Percentiles rank a stretch among this genome's conserved stretches.
phyloP scores from a whole-genome alignment of 2,329 filamentous ascomycete genomes.

The Lachnellula hyalina region DNA sequence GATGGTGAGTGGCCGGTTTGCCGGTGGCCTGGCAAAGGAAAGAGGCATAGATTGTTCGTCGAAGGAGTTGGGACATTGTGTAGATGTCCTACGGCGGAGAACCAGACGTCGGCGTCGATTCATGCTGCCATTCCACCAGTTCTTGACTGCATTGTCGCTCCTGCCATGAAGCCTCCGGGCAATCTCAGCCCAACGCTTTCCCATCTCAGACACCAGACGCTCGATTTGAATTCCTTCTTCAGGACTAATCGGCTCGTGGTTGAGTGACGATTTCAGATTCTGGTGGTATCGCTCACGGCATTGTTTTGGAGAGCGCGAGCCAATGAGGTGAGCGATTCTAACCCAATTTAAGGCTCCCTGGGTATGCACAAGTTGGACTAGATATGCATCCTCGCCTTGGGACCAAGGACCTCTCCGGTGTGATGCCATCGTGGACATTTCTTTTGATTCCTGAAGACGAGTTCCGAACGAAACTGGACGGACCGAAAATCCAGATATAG shows the following conservation, averaged over 20 bases:
- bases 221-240: slow-evolving; percentile 72
- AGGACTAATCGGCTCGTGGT: slow-evolving; percentile 66
- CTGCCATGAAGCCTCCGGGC: slow-evolving; percentile 74
- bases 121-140: slow-evolving; percentile 95
- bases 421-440: slow-evolving; percentile 22
- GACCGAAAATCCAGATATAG: not conserved
- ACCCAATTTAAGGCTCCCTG: slow-evolving; percentile 88
- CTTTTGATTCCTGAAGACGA: not conserved
- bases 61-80: slow-evolving; percentile 21
- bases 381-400: slow-evolving; percentile 64
- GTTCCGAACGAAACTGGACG: not conserved
- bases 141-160: slow-evolving; percentile 95
- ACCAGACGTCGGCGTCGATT: slow-evolving; percentile 58
- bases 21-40: slow-evolving; percentile 26
- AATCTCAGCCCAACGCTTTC: slow-evolving; percentile 91
- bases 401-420: slow-evolving; percentile 81
- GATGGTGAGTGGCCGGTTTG: slow-evolving; percentile 16
- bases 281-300: slow-evolving; percentile 93
- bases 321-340: slow-evolving; percentile 69
- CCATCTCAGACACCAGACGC: slow-evolving; percentile 68
- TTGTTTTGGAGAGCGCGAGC: slow-evolving; percentile 82
- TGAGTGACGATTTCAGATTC: slow-evolving; percentile 74
- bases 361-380: slow-evolving; percentile 64
- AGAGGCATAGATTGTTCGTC: slow-evolving; percentile 30
- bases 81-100: slow-evolving; percentile 26